phyloP scores from a whole-genome alignment of 2,329 filamentous ascomycete genomes.

The Cladosporium sp. region DNA sequence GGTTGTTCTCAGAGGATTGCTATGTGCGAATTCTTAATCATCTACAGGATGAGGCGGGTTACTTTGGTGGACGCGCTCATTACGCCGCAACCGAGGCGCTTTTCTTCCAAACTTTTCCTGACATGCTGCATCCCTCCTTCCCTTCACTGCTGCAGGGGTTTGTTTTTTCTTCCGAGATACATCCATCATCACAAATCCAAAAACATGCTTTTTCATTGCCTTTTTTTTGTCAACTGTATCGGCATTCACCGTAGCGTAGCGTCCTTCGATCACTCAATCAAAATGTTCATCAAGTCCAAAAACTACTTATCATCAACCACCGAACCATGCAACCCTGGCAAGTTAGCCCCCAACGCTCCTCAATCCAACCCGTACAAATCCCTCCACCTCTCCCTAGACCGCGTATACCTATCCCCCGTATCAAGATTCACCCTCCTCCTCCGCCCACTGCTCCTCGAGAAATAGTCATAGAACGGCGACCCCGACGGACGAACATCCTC shows the following conservation, averaged over 20 bases:
- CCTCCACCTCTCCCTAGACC: conserved; percentile 10
- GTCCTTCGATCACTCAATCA: not conserved
- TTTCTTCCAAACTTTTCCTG: not conserved
- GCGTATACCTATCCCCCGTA: conserved; percentile 7
- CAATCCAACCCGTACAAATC: conserved; percentile 8
- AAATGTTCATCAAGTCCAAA: not conserved
- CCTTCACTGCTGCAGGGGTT: not conserved
- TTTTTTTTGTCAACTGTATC: not conserved
- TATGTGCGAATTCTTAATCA: not conserved
- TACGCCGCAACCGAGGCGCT: not conserved
- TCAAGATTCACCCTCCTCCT: not conserved
- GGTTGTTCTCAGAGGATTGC: not conserved
- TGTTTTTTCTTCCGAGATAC: not conserved
- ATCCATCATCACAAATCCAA: not conserved
- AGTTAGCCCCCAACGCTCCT: not conserved
- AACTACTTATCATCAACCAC: not conserved
- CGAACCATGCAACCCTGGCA: not conserved
- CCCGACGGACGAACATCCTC: not conserved
- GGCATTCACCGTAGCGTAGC: too few species aligned
- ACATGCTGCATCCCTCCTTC: not conserved
- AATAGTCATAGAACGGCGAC: conserved; percentile 10
- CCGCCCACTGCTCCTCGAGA: conserved; percentile 7
- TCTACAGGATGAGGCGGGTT: not conserved
- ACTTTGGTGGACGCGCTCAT: not conserved
- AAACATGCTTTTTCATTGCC: not conserved